These are phyloP conservation scores for Paramecium caudatum DNA, from an alignment of 73 alveolate genomes.

Conservation along the genomic window DNA sequence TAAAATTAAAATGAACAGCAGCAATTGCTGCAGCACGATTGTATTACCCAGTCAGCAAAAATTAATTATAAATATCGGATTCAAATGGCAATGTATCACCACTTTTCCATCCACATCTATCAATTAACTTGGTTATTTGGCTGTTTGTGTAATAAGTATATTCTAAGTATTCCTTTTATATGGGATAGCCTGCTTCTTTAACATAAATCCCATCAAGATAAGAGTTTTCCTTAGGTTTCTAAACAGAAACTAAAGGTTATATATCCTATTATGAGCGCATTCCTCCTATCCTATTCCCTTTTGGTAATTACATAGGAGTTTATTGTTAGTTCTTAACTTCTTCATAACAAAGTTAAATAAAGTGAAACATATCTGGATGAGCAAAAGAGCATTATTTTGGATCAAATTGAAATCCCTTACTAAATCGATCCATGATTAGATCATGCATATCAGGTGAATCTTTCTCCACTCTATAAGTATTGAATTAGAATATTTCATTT, in stretches of 20 bases:
- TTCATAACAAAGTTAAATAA: neutral
- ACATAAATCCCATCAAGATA: neutral
- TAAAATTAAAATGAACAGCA: slow-evolving; percentile 15
- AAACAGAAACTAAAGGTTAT: neutral
- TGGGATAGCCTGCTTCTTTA: neutral
- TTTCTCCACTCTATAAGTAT: neutral
- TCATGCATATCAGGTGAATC: neutral
- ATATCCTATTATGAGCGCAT: neutral
- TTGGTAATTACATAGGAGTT: neutral
- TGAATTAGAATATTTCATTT: neutral
- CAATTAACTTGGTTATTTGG: neutral
- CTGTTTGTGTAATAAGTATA: neutral
- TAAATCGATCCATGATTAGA: neutral
- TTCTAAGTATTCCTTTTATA: neutral
- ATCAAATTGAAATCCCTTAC: neutral
- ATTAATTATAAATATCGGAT: neutral
- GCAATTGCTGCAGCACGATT: slow-evolving; percentile 33
- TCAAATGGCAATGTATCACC: neutral
- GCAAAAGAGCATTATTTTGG: neutral
- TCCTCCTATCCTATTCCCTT: neutral
- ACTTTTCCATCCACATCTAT: slow-evolving; percentile 49
- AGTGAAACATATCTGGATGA: neutral
- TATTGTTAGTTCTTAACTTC: neutral
- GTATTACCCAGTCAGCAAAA: neutral
- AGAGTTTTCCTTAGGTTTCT: neutral